Evolutionary conservation across 106 monocot species (phyloP).

Genomic region (Chionographis japonica): DNA sequence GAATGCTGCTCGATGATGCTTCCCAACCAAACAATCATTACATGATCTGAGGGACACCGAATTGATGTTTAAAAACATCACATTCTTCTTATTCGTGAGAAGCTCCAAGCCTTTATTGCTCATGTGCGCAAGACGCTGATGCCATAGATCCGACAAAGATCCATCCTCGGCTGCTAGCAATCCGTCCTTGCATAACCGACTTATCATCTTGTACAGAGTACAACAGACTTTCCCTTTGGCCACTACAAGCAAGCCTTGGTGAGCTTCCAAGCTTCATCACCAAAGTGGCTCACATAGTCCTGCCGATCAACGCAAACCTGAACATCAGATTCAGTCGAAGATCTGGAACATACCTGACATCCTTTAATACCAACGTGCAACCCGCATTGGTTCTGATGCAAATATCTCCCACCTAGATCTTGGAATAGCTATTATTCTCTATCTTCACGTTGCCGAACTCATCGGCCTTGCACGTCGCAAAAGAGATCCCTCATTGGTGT

Average conservation of each 20-base stretch:
- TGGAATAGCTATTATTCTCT: neutral
- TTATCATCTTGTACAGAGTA: neutral
- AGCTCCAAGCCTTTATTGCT: neutral
- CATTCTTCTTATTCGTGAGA: neutral
- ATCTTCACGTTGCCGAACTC: neutral
- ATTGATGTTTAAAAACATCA: neutral
- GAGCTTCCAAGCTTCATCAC: neutral
- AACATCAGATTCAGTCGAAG: neutral
- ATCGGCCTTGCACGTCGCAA: neutral
- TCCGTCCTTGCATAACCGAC: no score
- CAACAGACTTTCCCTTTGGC: neutral
- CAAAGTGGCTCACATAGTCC: neutral
- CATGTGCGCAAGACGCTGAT: neutral
- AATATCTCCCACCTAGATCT: neutral
- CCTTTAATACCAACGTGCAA: neutral
- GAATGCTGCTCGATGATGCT: no score
- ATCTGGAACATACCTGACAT: neutral
- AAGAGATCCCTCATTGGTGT: neutral
- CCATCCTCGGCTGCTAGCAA: no score
- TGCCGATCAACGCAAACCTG: neutral
- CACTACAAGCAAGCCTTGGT: neutral
- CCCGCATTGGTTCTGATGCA: neutral
- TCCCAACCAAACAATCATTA: no score
- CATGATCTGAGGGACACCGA: no score
- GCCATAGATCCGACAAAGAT: no score